A percentile compares a stretch with the other conserved stretches of the same genome.
Conservation (phyloP, 106 monocot genomes). For the Allium cepa region DNA sequence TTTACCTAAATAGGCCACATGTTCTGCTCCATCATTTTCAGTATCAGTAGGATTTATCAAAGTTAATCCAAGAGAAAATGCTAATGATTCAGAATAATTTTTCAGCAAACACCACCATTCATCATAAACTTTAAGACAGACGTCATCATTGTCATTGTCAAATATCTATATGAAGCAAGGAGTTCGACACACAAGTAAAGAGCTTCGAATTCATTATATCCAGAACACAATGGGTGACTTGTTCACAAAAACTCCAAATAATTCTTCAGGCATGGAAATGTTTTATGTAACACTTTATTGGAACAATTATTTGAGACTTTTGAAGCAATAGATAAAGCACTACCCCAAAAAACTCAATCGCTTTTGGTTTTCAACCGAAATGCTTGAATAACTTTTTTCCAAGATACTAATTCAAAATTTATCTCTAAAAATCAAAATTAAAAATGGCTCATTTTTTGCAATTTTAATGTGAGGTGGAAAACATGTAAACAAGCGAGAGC, state of each 20-base stretch:
- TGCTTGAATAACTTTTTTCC: slow-evolving; percentile 20
- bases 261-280: slow-evolving; percentile 49
- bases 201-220: slow-evolving; percentile 43
- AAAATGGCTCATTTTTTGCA: slow-evolving; percentile 31
- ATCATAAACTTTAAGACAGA: slow-evolving; percentile 8
- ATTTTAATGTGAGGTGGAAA: slow-evolving; percentile 29
- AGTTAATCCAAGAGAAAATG: slow-evolving; percentile 30
- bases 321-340: slow-evolving; percentile 45
- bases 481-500: slow-evolving; percentile 63
- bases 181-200: slow-evolving; percentile 72
- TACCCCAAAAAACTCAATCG: slow-evolving; percentile 51
- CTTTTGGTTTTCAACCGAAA: slow-evolving; percentile 22
- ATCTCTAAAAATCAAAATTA: slow-evolving; percentile 63
- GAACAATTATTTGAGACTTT: slow-evolving; percentile 53
- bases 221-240: slow-evolving; percentile 10
- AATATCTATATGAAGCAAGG: slow-evolving; percentile 64
- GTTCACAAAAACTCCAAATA: slow-evolving; percentile 27
- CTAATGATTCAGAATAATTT: slow-evolving; percentile 33
- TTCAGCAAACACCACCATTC: slow-evolving; percentile 59
- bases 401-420: slow-evolving; percentile 29
- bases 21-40: slow-evolving; percentile 17
- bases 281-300: slow-evolving; percentile 53
- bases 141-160: slow-evolving; percentile 21
- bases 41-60: slow-evolving; percentile 7
- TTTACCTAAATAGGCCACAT: slow-evolving; percentile 41